Conservation (phyloP, 2,329 filamentous ascomycete species). For the Fusarium floridanum region DNA sequence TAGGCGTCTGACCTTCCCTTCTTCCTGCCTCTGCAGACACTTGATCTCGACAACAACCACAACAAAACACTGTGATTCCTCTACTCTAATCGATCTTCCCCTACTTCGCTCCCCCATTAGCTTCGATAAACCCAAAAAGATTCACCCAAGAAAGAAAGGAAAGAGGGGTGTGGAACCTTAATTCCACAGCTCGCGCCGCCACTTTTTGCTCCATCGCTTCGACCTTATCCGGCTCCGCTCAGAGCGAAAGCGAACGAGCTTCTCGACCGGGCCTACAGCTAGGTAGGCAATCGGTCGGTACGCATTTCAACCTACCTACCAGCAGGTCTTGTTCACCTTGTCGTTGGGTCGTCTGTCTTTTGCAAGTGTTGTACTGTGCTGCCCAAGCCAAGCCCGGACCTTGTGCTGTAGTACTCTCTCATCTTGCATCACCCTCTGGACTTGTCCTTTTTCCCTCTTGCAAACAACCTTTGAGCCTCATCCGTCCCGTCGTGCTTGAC, state of each 20-base stretch:
- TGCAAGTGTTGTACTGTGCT: constrained; percentile 3
- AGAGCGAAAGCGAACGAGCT: constrained; percentile 21
- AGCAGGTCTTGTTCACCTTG: constrained; percentile 17
- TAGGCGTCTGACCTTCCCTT: neutral
- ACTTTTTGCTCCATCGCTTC: constrained; percentile 36
- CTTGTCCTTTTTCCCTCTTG: constrained; percentile 30
- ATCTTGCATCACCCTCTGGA: constrained; percentile 28
- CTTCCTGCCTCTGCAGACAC: neutral
- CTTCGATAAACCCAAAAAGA: constrained; percentile 15
- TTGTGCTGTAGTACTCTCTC: neutral
- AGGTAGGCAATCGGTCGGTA: constrained; percentile 1
- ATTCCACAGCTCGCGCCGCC: constrained; percentile 41
- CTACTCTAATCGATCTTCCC: constrained; percentile 10
- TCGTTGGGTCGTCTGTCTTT: constrained; percentile 16
- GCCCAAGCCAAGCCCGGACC: constrained; percentile 2
- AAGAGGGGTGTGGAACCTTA: constrained; percentile 47
- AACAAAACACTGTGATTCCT: neutral
- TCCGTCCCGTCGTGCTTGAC: constrained; percentile 8
- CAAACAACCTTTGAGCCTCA: constrained; percentile 34
- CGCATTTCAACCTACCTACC: neutral
- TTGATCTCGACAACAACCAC: constrained; percentile 13
- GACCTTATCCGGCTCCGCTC: constrained; percentile 42
- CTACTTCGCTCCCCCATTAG: constrained; percentile 12
- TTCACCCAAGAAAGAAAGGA: constrained; percentile 28
- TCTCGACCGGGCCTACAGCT: constrained; percentile 21